Evolutionary conservation across 345 rosid genomes (phyloP), one percentile per base, ranked within the genome.

Genomic region (Atalantia buxifolia): DNA sequence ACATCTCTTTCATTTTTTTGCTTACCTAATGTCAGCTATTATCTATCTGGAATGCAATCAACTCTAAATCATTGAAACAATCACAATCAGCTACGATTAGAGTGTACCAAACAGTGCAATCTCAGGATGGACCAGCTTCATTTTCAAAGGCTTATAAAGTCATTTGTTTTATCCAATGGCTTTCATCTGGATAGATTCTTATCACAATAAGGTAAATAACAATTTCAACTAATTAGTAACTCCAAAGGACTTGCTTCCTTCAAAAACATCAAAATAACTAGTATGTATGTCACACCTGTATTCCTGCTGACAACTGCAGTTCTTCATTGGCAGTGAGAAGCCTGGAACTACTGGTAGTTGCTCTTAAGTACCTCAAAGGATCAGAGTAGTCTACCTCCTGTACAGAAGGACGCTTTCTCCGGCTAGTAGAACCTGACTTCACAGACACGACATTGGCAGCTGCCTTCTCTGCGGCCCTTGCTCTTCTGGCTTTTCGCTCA

Each of bases 301-400:
- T 92, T 84, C 97, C 98, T 79, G 77, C 92, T 57, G 98, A 96
- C 72, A 92, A 85, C 71, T 88, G 84, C 28, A 79, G 57, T 83
- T 95, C 99, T 88, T 95, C 99, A n/a, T 83, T 82, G 78, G 89
- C 87, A 76, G 94, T 89, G 66, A 95, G 99, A 84, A 93, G 97
- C 90, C 76, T 92, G 72, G 89, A 91, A 74, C 81, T 72, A 84
- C 87, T 86, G 73, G 89, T 88, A 56, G 98, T 88, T 82, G 81
- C 83, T 88, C 94, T 89, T 83, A 95, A 83, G 81, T 88, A 88
- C 42, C 91, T 93, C 83, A 93, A 84, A 35, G 96, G 98, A 84
- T 95, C 99, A 45, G 91, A 78, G 78, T 91, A 88, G 86, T 93
- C 94, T 33, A 88, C 80, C 2, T 91, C 90, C 76, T 87, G 95